These are phyloP conservation scores for Spathaspora girioi DNA, from an alignment of 805 yeast genomes.

Conservation along the genomic window DNA sequence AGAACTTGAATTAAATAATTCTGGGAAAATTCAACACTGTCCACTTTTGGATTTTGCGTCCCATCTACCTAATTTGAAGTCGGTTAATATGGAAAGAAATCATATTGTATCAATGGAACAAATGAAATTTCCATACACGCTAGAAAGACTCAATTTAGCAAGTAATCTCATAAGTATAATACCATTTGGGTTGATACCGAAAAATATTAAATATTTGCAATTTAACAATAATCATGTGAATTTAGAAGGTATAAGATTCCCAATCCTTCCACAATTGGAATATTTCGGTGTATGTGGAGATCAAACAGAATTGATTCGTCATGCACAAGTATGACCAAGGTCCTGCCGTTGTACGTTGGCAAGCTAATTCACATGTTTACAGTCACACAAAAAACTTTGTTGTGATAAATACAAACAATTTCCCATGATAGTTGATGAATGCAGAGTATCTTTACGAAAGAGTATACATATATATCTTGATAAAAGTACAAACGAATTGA, in stretches of 20 bases:
- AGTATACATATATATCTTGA: too few species aligned
- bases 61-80: constrained; percentile 1
- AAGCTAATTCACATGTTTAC: too few species aligned
- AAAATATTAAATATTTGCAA: not conserved
- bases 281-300: not conserved
- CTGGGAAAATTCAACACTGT: not conserved
- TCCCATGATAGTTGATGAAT: too few species aligned
- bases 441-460: too few species aligned
- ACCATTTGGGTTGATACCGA: not conserved
- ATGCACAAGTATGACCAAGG: too few species aligned
- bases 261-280: not conserved
- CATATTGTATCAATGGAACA: not conserved
- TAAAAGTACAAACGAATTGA: too few species aligned
- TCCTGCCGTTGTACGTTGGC: too few species aligned
- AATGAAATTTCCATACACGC: not conserved
- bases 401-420: too few species aligned
- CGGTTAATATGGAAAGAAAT: not conserved
- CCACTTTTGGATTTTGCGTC: not conserved
- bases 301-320: not conserved
- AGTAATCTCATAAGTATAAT: not conserved
- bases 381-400: too few species aligned
- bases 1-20: not conserved
- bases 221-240: not conserved
- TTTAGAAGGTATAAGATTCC: not conserved
- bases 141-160: not conserved